Evolutionary conservation across 1,284 basidiomycete species (phyloP), one percentile per base, ranked within the genome.

Genomic region (Peniophora sp.): DNA sequence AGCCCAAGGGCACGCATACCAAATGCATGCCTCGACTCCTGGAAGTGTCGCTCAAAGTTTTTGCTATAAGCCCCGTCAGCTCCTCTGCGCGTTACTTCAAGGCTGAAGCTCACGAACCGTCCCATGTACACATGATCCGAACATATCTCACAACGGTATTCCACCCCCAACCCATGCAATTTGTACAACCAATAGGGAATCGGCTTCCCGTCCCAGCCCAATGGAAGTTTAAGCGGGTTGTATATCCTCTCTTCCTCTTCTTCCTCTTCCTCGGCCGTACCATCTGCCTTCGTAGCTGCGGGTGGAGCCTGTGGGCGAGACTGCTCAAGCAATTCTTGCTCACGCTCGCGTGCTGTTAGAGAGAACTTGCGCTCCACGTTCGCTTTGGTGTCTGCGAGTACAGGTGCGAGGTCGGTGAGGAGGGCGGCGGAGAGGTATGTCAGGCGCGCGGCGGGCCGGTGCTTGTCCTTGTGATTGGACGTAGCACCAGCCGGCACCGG

Each of bases 131-230:
- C 88, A 64, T 89, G 88, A 64, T 93, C 92, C 14, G 92, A 96
- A 67, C 97, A 99, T 61, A 99, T 97, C 71, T 99, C 96, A 64
- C 97, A 99, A 53, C 85, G 83, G 69, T 97, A 99, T 68, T 97
- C 94, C 47, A 97, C 95, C 24, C 96, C 95, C 20, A 99, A 75
- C 1, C 97, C 97, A 67, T 99, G 97, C 49, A 99, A 72, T 69
- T 98, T 99, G 74, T 96, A 99, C 53, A 99, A 65, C 96, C 96
- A 99, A 66, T 94, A 98, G 15, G 97, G 96, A 60, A 99, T 99
- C 15, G 96, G 95, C 64, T 96, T 97, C 39, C 94, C 94, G 64
- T 98, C 95, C 95, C 95, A 98, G 1, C 96, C 96, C 2, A 99
- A 78, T 10, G 97, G 97, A 39, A 99, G 74, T 69, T 98, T 98